phyloP scores from a whole-genome alignment of 2,329 filamentous ascomycete species.

The Zelopaecilomyces penicillatus region DNA sequence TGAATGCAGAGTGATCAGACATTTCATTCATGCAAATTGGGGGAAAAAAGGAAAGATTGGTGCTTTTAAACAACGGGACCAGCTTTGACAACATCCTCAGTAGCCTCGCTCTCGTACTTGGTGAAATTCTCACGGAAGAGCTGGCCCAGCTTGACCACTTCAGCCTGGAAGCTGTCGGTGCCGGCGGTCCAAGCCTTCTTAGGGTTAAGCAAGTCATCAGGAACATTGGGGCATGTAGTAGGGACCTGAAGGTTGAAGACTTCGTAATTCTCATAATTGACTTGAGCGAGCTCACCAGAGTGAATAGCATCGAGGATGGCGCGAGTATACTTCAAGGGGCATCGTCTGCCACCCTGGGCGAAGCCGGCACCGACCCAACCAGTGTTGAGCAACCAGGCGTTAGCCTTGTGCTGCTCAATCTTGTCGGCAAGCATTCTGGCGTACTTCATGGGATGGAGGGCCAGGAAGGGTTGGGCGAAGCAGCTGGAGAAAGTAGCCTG shows the following conservation, averaged over 20 bases:
- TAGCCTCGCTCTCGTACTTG: conserved; percentile 84
- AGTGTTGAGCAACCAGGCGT: conserved; percentile 98
- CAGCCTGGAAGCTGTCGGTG: conserved; percentile 69
- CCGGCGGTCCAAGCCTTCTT: conserved; percentile 84
- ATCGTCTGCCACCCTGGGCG: conserved; percentile 88
- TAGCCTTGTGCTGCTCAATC: conserved; percentile 90
- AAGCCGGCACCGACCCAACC: conserved; percentile 92
- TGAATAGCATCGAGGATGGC: conserved; percentile 98
- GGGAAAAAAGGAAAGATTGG: no score
- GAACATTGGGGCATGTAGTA: conserved; percentile 81
- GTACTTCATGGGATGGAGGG: conserved; percentile 98
- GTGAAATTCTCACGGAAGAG: conserved; percentile 97
- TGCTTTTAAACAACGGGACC: conserved; percentile 36
- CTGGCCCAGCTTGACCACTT: conserved; percentile 81
- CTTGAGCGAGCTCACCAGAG: conserved; percentile 87
- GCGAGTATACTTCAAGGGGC: conserved; percentile 96
- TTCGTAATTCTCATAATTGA: conserved; percentile 89
- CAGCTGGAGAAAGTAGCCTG: conserved; percentile 98
- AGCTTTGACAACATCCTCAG: conserved; percentile 66
- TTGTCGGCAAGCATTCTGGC: conserved; percentile 97
- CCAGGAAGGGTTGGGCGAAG: conserved; percentile 98
- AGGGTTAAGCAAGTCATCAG: conserved; percentile 88
- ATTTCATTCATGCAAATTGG: no score
- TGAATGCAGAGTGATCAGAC: no score
- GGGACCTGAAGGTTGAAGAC: conserved; percentile 97